phyloP scores from a whole-genome alignment of 257 asterid species.

The Pogostemon cablin region DNA sequence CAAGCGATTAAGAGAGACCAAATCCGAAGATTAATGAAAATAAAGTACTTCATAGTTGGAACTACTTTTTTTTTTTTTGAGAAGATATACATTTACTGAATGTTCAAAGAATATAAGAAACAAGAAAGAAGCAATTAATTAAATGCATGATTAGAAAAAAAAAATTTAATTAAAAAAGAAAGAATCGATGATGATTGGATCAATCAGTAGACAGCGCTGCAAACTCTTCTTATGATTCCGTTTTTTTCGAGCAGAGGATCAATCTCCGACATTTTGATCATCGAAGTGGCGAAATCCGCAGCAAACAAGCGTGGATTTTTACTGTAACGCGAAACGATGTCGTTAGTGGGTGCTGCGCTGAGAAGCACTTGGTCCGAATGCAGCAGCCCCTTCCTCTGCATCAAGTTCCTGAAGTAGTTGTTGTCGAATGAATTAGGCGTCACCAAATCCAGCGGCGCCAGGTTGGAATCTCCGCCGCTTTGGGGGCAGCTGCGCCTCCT shows the following conservation, averaged over 20 bases:
- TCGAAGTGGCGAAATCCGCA: constrained; percentile 42
- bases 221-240: constrained; percentile 42
- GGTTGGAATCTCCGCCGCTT: constrained; percentile 36
- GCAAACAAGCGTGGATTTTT: constrained; percentile 26
- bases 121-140: too few relatives aligned
- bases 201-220: constrained; percentile 40
- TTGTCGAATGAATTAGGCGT: constrained; percentile 52
- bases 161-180: neutral
- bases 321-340: constrained; percentile 31
- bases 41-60: too few relatives aligned
- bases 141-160: too few relatives aligned
- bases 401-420: constrained; percentile 44
- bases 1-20: too few relatives aligned
- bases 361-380: constrained; percentile 46
- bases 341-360: constrained; percentile 30
- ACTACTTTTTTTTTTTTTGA: too few relatives aligned
- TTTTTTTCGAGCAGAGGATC: constrained; percentile 34
- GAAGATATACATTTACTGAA: too few relatives aligned
- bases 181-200: too few relatives aligned
- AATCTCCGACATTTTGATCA: constrained; percentile 54
- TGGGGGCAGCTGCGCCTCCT: constrained; percentile 44
- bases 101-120: too few relatives aligned
- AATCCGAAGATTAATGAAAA: too few relatives aligned
- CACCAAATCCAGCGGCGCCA: constrained; percentile 54
- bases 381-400: constrained; percentile 44